Evolutionary conservation across 202 grass and related monocot genomes (phyloP), one percentile per base, ranked within the genome.

Genomic region (Saccharum hybrid): DNA sequence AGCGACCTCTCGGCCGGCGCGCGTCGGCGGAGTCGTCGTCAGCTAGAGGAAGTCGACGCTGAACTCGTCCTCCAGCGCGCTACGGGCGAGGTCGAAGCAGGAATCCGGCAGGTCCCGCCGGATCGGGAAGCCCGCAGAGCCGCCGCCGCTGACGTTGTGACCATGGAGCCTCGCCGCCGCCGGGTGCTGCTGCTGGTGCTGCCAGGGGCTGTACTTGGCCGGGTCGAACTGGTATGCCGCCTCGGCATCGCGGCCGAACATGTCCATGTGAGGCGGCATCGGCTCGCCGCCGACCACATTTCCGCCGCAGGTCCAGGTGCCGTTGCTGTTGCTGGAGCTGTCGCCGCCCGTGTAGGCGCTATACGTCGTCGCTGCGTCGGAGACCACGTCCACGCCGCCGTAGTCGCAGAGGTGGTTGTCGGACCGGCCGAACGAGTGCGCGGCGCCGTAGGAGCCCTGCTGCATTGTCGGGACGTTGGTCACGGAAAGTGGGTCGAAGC

Each of bases 321-420:
- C 75, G 72, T 88, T 90, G 88, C 87, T 93, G 77, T 94, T 92
- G 71, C 94, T 94, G 26, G 94, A 97, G 66, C 84, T 98, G 79
- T 90, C 88, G 4, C 88, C 88, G 37, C 84, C 83, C 15, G 78
- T 64, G 82, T 88, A 85, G 15, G 71, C 85, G 57, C 88, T 85
- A 59, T 89, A 93, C 40, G 86, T 88, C 26, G 63, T 67, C 13
- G 63, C 76, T 6, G 81, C 52, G 75, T 82, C 86, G n/a, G 82
- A 87, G 59, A 70, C 19, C 22, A 85, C 83, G 46, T 93, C 91
- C n/a, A 96, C 67, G 34, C 77, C 78, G 26, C 82, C 68, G 62
- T 90, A 85, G 40, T 79, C 81, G 63, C 88, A 90, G 40, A n/a
- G 49, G 37, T 40, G 59, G 45, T 40, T 66, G 38, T 76, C 87